Percentiles rank a stretch among this genome's conserved stretches.
Conservation (phyloP, 2,329 filamentous ascomycete genomes). For the Beauveria rudraprayagi region DNA sequence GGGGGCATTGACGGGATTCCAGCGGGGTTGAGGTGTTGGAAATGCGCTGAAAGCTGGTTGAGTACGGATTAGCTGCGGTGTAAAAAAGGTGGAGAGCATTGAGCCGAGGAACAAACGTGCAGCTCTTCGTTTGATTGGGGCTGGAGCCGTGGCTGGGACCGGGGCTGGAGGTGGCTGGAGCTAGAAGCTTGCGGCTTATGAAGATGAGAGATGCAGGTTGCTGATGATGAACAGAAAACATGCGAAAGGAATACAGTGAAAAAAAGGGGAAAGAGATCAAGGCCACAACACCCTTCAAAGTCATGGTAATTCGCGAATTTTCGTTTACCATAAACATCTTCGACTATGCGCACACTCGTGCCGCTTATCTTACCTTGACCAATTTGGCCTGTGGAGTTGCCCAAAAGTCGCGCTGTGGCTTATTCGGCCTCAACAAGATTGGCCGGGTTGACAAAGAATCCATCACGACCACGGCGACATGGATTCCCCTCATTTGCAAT, state of each 20-base stretch:
- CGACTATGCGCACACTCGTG: no score
- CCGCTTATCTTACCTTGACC: no score
- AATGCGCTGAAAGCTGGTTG: neutral
- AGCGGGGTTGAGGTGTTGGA: neutral
- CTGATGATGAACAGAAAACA: neutral
- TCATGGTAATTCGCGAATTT: no score
- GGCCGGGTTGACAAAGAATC: neutral
- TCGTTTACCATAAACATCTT: no score
- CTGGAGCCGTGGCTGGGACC: neutral
- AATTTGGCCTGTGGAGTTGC: no score
- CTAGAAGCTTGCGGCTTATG: neutral
- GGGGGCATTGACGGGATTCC: neutral
- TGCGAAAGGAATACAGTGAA: neutral
- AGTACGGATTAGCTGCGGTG: neutral
- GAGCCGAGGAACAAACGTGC: neutral
- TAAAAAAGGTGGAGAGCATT: neutral
- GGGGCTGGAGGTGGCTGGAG: neutral
- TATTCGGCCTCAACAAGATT: neutral
- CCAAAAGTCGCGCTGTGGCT: neutral
- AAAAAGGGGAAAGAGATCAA: neutral
- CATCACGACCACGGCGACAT: neutral
- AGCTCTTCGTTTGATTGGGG: no score
- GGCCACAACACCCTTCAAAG: no score
- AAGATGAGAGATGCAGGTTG: neutral
- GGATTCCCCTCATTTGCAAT: neutral